Evolutionary conservation across 2,329 filamentous ascomycete genomes (phyloP), one percentile per base, ranked within the genome.

Genomic region (Phaeoacremonium minimum): DNA sequence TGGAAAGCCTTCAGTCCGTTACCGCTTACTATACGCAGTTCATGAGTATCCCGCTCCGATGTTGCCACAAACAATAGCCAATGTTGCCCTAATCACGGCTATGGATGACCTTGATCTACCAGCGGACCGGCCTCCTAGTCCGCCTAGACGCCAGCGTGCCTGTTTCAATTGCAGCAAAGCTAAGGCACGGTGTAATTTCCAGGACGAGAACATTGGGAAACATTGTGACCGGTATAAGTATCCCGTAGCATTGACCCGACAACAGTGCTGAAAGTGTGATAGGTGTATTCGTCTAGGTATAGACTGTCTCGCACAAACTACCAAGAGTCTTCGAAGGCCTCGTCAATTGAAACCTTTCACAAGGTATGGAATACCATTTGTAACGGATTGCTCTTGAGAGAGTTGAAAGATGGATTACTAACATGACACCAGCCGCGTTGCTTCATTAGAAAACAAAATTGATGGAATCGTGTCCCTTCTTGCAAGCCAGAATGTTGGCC

Each of bases 151-250:
- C 33, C 43, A 49, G 16, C 48, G 56, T 33, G 55, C 55, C 8
- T 60, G 56, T 26, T 46, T 45, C n/a, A 42, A 49, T 22, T 59
- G 56, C 37, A 45, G 46, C 18, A 48, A 43, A 35, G 46, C 43
- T 15, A 58, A 53, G 36, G 47, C 52, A n/a, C 47, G 45, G 32
- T 58, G 56, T 26, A 39, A 49, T 37, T 60, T 58, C 28, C 46
- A 40, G 32, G 41, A 46, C 16, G 40, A 45, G 28, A 49, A 49
- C 20, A 31, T 44, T n/a, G 28, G 32, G 11, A 42, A 36, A 9
- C 46, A 54, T 38, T 58, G 57, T 19, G 50, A 59, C 28, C 48
- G 56, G 56, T 55, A 18, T 13, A 15, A n/a, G n/a, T n/a, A n/a
- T n/a, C n/a, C n/a, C n/a, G n/a, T n/a, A n/a, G n/a, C n/a, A n/a